Conservation (phyloP, 371 early-diverging fungal genomes). For the Syncephalastrum sp. region DNA sequence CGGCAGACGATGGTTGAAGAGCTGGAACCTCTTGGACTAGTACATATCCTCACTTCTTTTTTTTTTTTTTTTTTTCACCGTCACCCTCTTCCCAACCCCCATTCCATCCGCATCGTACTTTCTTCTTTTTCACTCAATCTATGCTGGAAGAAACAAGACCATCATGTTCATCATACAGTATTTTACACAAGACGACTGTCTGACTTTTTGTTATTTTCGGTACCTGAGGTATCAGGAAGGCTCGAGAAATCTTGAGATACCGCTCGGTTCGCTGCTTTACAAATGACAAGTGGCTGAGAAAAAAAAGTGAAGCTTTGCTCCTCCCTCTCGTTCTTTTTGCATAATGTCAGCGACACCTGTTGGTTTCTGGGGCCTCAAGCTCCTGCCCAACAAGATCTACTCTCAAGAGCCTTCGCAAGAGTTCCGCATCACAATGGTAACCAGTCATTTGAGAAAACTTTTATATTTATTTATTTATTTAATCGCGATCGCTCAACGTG, state of each 20-base stretch:
- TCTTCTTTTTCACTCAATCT: background rate
- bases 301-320: background rate
- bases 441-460: slow-evolving; percentile 10
- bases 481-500: background rate
- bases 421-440: slow-evolving; percentile 72
- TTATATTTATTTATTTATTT: background rate
- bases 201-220: background rate
- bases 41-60: background rate
- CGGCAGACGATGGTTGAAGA: slow-evolving; percentile 49
- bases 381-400: slow-evolving; percentile 65
- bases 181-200: background rate
- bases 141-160: background rate
- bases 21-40: slow-evolving; percentile 47
- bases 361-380: slow-evolving; percentile 41
- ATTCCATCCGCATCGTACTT: background rate
- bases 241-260: slow-evolving; percentile 26
- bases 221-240: slow-evolving; percentile 10
- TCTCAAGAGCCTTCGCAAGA: slow-evolving; percentile 67
- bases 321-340: background rate
- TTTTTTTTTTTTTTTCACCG: too few species aligned
- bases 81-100: too few species aligned
- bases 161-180: slow-evolving; percentile 1
- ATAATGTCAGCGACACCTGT: background rate
- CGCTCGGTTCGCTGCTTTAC: background rate
- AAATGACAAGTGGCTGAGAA: background rate